These are phyloP conservation scores for Dryas integrifolia DNA, from an alignment of 331 rosid genomes.

Conservation along the genomic window DNA sequence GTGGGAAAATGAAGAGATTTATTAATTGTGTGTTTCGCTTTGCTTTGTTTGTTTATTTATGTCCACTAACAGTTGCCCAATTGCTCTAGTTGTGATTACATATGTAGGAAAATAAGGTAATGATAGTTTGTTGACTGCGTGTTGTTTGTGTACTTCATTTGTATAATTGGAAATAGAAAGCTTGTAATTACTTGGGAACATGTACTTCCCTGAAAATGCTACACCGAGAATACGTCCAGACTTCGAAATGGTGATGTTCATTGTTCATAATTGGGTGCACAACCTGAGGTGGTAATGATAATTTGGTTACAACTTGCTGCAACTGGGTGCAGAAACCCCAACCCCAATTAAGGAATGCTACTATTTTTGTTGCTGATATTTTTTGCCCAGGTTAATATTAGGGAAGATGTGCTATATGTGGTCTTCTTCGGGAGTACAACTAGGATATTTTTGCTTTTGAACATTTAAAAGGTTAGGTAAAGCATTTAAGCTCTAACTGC, in stretches of 20 bases:
- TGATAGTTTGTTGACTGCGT: background rate
- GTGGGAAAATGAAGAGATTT: background rate
- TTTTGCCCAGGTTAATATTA: background rate
- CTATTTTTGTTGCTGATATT: slow-evolving; percentile 8
- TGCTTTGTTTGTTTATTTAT: too few relatives aligned
- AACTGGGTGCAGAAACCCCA: background rate
- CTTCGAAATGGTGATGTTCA: background rate
- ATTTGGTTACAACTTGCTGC: background rate
- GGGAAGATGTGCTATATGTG: background rate
- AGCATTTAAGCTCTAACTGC: background rate
- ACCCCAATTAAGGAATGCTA: background rate
- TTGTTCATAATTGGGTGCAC: background rate
- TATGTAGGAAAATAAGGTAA: background rate
- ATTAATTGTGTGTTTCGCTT: background rate
- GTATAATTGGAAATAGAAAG: slow-evolving; percentile 6
- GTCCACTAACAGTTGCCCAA: too few relatives aligned
- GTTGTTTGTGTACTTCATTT: background rate
- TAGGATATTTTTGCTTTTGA: background rate
- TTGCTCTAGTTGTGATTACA: background rate
- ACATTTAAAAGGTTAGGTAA: slow-evolving; percentile 14
- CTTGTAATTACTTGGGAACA: background rate
- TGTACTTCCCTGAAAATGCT: slow-evolving; percentile 3
- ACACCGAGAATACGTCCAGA: background rate
- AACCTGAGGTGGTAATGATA: background rate
- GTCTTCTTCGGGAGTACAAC: background rate